Base-by-base conservation (phyloP, 768 basidiomycete genomes). In the Leccinum pellstonianum region DNA sequence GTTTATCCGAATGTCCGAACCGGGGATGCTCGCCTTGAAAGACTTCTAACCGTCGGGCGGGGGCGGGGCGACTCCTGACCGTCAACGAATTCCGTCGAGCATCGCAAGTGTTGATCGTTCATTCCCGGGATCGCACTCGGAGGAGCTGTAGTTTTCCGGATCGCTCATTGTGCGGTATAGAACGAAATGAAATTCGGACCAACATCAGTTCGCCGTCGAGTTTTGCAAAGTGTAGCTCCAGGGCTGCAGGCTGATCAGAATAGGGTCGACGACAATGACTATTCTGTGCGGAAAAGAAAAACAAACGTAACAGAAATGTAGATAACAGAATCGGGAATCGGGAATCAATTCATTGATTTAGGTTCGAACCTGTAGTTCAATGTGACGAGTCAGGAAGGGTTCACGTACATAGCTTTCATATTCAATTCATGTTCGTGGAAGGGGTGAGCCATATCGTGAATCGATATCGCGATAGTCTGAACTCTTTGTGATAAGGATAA, bases 211-310 rank as follows among this genome's bases (percentile, higher is more conserved):
- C 43, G 46, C 33, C 8, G n/a, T 37, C 9, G 5, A 50, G n/a
- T 31, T 50, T 50, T 4, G 41, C 21, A 53, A 19, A 66, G 52
- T 52, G 23, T 33, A 55, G 43, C 8, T 37, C 14, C 49, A 41
- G 41, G 33, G 29, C 35, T n/a, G 37, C 37, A 41, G 50, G 35
- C 0, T 19, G 54, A 71, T 85, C 80, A 0, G 88, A 89, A 83
- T 83, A 68, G 90, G 88, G 70, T 90, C 90, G 9, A 86, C 85
- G 27, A 90, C 90, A 2, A 91, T 80, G 67, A 91, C 88, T 85
- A 89, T 88, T 74, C 86, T 87, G 68, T 51, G 62, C 52, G 21
- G 41, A 43, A 43, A 43, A 19, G 2, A 46, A 56, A 52, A 38
- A 54, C 57, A 56, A 56, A 64, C 55, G 55, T 43, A 52, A 56